Percentiles rank a stretch among this genome's conserved stretches.
These are phyloP conservation scores for Moricandia arvensis DNA, from an alignment of 345 rosid genomes.

Conservation along the genomic window DNA sequence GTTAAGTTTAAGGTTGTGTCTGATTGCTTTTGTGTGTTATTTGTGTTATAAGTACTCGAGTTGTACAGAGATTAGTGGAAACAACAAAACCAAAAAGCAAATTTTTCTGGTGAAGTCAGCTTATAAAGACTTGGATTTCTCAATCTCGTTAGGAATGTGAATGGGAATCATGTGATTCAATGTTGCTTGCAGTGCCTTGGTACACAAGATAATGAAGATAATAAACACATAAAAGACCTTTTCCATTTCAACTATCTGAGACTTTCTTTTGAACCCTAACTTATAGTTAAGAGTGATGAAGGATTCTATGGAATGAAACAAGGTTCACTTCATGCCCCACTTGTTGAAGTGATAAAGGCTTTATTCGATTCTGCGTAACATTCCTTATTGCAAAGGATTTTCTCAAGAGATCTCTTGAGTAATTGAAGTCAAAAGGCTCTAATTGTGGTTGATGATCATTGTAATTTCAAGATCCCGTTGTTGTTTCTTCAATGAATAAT, in stretches of 20 bases:
- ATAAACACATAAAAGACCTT: no score
- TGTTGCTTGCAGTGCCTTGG: conserved; percentile 61
- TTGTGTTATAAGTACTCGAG: conserved; percentile 47
- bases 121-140: conserved; percentile 54
- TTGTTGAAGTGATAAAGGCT: conserved; percentile 22
- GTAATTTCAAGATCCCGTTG: background rate
- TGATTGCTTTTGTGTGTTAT: background rate
- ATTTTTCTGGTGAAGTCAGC: conserved; percentile 45
- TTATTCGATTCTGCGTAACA: conserved; percentile 27
- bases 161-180: conserved; percentile 70
- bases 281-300: background rate
- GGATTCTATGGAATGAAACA: conserved; percentile 12
- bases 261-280: background rate
- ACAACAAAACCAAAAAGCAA: conserved; percentile 52
- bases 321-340: conserved; percentile 23
- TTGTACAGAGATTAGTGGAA: conserved; percentile 59
- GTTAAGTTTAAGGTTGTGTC: background rate
- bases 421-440: conserved; percentile 1
- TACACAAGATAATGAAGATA: conserved; percentile 56
- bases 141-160: conserved; percentile 53
- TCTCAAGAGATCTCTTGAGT: conserved; percentile 17
- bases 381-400: conserved; percentile 30
- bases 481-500: background rate
- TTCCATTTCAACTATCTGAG: background rate
- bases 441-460: no score